These are phyloP conservation scores for Balansia obtecta DNA, from an alignment of 2,329 filamentous ascomycete species.

Conservation along the genomic window DNA sequence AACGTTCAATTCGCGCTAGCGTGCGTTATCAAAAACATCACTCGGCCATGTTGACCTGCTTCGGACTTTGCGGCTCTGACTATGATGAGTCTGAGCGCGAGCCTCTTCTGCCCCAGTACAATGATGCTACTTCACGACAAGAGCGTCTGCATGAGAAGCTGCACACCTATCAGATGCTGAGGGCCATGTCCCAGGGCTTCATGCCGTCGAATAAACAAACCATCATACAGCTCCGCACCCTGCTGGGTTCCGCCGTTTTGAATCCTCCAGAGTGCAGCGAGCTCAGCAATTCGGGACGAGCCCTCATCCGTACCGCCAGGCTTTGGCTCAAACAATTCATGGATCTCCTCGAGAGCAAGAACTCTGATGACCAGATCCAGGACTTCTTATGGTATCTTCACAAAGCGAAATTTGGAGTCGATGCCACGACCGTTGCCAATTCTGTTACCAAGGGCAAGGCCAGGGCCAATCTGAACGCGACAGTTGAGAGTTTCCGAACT, in stretches of 20 bases:
- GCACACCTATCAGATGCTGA: conserved; percentile 83
- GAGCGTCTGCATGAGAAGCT: conserved; percentile 74
- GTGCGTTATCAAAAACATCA: not conserved
- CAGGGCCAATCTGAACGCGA: conserved; percentile 21
- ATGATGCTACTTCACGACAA: conserved; percentile 70
- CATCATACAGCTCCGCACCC: conserved; percentile 65
- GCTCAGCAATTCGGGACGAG: conserved; percentile 65
- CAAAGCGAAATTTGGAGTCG: conserved; percentile 49
- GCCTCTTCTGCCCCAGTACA: conserved; percentile 71
- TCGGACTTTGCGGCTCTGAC: conserved; percentile 38
- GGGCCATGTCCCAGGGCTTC: conserved; percentile 69
- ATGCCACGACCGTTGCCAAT: conserved; percentile 17
- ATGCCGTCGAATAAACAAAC: conserved; percentile 86
- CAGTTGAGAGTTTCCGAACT: conserved; percentile 71
- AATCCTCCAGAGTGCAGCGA: conserved; percentile 52
- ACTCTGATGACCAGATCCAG: conserved; percentile 73
- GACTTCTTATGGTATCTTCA: conserved; percentile 80
- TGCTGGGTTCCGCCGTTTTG: conserved; percentile 66
- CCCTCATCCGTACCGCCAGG: conserved; percentile 58
- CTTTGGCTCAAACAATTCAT: conserved; percentile 71
- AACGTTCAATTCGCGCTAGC: not conserved
- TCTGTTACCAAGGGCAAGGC: conserved; percentile 18
- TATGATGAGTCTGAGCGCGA: conserved; percentile 46
- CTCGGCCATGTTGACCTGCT: conserved; percentile 48
- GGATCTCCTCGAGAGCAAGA: conserved; percentile 72